phyloP scores from a whole-genome alignment of 169 alveolate genomes.

The Cyclospora cayetanensis region DNA sequence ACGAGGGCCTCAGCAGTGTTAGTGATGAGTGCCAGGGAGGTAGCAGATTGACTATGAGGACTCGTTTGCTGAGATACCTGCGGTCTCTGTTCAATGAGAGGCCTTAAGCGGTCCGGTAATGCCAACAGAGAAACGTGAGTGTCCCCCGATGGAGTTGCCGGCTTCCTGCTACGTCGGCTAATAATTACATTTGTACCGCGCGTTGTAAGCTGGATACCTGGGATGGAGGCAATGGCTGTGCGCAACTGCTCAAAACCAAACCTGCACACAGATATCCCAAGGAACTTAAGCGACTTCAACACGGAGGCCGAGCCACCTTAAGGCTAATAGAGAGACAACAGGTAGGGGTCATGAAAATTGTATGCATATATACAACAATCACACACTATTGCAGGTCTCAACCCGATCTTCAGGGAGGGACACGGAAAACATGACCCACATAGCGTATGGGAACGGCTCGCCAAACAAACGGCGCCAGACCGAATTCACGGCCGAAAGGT shows the following conservation, averaged over 20 bases:
- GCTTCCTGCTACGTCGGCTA: neutral
- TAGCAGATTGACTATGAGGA: neutral
- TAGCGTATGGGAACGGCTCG: slow-evolving; percentile 5
- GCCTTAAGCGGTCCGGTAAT: neutral
- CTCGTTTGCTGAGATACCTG: neutral
- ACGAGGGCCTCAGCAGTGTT: neutral
- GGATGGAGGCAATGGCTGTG: neutral
- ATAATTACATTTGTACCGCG: neutral
- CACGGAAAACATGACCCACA: neutral
- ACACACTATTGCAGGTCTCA: too few relatives aligned
- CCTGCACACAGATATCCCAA: neutral
- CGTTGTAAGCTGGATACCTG: slow-evolving; percentile 1
- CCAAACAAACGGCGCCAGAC: slow-evolving; percentile 20
- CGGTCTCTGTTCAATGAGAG: neutral
- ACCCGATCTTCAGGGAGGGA: too few relatives aligned
- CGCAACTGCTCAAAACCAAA: slow-evolving; percentile 17
- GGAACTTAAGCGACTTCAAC: too few relatives aligned
- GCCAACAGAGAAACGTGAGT: neutral
- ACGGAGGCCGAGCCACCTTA: too few relatives aligned
- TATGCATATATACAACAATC: too few relatives aligned
- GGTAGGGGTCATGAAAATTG: too few relatives aligned
- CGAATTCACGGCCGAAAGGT: slow-evolving; percentile 23
- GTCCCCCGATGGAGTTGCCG: neutral
- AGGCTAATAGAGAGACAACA: too few relatives aligned
- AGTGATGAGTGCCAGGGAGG: neutral